phyloP scores from a whole-genome alignment of 768 basidiomycete genomes.

The Wakefieldia striispora region DNA sequence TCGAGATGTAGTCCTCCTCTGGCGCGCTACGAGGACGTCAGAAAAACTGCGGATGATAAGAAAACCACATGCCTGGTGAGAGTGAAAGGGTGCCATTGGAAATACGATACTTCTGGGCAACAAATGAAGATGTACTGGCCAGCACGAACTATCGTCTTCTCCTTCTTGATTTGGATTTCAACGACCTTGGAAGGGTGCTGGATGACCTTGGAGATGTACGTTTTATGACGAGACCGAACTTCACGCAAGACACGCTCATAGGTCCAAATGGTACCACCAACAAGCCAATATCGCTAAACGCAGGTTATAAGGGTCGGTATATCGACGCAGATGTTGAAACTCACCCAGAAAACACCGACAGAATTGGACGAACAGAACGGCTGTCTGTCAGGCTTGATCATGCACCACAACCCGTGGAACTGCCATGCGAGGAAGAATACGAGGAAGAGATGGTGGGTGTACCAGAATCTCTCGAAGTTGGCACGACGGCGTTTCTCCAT shows the following conservation, averaged over 20 bases:
- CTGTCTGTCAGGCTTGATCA: conserved; percentile 88
- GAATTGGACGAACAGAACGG: conserved; percentile 83
- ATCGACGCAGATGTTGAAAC: conserved; percentile 22
- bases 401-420: conserved; percentile 94
- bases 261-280: conserved; percentile 85
- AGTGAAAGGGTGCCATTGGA: conserved; percentile 98
- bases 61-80: conserved; percentile 59
- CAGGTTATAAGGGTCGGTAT: conserved; percentile 4
- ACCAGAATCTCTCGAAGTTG: conserved; percentile 89
- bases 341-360: conserved; percentile 94
- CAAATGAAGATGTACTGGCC: conserved; percentile 93
- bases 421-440: conserved; percentile 95
- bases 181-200: conserved; percentile 93
- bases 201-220: conserved; percentile 92
- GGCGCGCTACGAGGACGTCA: conserved; percentile 58
- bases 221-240: conserved; percentile 84
- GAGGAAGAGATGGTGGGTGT: conserved; percentile 85
- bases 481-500: conserved; percentile 74
- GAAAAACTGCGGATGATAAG: background rate
- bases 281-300: conserved; percentile 80
- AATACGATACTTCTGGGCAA: conserved; percentile 91
- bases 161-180: conserved; percentile 98
- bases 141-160: conserved; percentile 76
- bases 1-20: conserved; percentile 92
- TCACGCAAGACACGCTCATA: conserved; percentile 89